Conservation (phyloP, 2,329 filamentous ascomycete genomes). For the Trichoderma hamatum region DNA sequence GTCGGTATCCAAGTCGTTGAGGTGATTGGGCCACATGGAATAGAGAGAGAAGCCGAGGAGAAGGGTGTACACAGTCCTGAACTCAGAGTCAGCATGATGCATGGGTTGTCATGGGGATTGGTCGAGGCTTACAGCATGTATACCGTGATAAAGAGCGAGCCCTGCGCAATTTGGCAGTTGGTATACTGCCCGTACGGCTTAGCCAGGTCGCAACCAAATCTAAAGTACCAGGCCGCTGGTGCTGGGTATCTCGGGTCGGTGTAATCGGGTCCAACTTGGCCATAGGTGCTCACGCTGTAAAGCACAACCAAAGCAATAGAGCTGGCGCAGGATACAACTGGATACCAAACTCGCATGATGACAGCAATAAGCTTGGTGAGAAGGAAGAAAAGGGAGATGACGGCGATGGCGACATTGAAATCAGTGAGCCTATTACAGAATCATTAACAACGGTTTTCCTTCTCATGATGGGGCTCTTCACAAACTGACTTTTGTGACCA, state of each 20-base stretch:
- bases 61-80: conserved; percentile 54
- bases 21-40: conserved; percentile 59
- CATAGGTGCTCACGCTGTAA: conserved; percentile 67
- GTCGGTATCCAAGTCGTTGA: conserved; percentile 51
- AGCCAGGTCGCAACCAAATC: conserved; percentile 67
- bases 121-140: conserved; percentile 65
- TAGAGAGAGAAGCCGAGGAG: conserved; percentile 64
- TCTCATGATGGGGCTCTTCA: neutral
- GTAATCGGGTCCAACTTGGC: conserved; percentile 74
- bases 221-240: conserved; percentile 73
- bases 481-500: conserved; percentile 72
- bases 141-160: conserved; percentile 64
- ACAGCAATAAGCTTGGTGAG: conserved; percentile 69
- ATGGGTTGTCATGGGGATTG: neutral
- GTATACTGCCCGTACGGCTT: conserved; percentile 54
- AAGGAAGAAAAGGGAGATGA: conserved; percentile 75
- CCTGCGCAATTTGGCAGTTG: conserved; percentile 70
- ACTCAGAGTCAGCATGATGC: neutral
- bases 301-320: conserved; percentile 62
- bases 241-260: conserved; percentile 66
- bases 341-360: conserved; percentile 72
- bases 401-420: conserved; percentile 75
- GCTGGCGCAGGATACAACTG: conserved; percentile 62
- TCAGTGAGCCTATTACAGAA: conserved; percentile 63
- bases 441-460: conserved; percentile 21